Evolutionary conservation across 1,284 basidiomycete genomes (phyloP).

Genomic region (Stygiomarasmius scandens): DNA sequence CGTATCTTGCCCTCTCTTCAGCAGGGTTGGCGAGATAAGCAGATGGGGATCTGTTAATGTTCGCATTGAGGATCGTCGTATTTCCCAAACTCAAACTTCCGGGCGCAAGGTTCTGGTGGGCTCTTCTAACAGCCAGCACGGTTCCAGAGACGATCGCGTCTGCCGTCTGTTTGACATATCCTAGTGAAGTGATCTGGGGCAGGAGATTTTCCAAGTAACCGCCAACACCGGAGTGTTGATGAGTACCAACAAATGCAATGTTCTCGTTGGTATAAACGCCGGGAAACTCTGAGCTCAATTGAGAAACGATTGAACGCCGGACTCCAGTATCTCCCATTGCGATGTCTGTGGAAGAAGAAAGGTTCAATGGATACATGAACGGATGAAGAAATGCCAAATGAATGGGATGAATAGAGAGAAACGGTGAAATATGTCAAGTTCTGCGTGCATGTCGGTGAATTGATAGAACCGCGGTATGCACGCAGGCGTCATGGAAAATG

Average conservation of each 20-base stretch:
- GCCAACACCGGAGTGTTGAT: conserved; percentile 78
- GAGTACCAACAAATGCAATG: conserved; percentile 78
- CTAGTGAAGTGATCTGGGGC: conserved; percentile 75
- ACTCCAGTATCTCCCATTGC: conserved; percentile 82
- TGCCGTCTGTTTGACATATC: conserved; percentile 71
- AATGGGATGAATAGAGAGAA: no score
- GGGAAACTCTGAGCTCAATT: conserved; percentile 57
- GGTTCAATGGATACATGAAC: no score
- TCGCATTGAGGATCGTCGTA: conserved; percentile 66
- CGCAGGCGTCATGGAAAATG: neutral
- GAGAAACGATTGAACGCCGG: conserved; percentile 67
- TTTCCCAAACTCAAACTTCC: conserved; percentile 70
- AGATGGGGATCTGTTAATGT: conserved; percentile 74
- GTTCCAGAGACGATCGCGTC: conserved; percentile 73
- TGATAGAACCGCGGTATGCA: neutral
- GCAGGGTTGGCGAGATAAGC: conserved; percentile 76
- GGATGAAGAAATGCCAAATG: no score
- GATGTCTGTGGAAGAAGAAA: conserved; percentile 66
- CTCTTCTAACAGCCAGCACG: conserved; percentile 67
- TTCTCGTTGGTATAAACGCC: conserved; percentile 72
- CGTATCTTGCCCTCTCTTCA: conserved; percentile 64
- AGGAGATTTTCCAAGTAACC: conserved; percentile 80
- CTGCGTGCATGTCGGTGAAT: conserved; percentile 4
- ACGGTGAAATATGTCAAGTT: neutral
- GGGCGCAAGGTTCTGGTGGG: conserved; percentile 63